Conservation (phyloP, 805 yeast species). For the Nakazawaea holstii region DNA sequence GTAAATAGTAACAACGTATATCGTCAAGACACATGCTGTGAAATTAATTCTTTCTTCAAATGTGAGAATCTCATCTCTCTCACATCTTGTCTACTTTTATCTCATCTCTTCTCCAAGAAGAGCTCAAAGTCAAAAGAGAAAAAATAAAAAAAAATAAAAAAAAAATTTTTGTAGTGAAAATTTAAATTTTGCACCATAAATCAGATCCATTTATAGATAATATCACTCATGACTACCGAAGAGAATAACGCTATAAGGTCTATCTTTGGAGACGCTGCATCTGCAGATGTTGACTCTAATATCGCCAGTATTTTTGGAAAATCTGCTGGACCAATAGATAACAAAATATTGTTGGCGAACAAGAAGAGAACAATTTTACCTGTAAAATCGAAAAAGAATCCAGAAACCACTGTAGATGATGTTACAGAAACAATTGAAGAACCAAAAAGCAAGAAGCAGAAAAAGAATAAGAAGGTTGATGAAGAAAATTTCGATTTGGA, state of each 20-base stretch:
- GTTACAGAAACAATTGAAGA: conserved; percentile 14
- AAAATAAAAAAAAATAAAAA: too few relatives aligned
- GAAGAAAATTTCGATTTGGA: conserved; percentile 46
- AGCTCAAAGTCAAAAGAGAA: too few relatives aligned
- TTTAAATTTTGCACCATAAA: neutral
- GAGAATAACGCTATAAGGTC: conserved; percentile 7
- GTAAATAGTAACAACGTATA: too few relatives aligned
- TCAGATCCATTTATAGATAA: neutral
- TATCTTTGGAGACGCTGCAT: conserved; percentile 13
- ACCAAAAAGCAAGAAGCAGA: conserved; percentile 14
- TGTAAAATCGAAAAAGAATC: conserved; percentile 18
- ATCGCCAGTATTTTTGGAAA: conserved; percentile 30
- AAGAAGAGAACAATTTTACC: conserved; percentile 19
- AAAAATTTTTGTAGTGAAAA: too few relatives aligned
- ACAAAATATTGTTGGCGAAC: conserved; percentile 22
- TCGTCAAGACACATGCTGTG: too few relatives aligned
- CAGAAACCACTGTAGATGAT: conserved; percentile 23
- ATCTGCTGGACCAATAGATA: conserved; percentile 44
- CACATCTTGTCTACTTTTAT: too few relatives aligned
- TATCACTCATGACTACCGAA: neutral
- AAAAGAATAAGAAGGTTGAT: conserved; percentile 18
- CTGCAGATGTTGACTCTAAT: conserved; percentile 24
- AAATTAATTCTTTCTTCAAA: too few relatives aligned
- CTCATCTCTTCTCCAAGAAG: too few relatives aligned
- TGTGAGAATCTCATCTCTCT: too few relatives aligned